Percentiles rank a stretch among this genome's conserved stretches.
Conservation (phyloP, 2,329 filamentous ascomycete species). For the Chaetomiaceae sp. region DNA sequence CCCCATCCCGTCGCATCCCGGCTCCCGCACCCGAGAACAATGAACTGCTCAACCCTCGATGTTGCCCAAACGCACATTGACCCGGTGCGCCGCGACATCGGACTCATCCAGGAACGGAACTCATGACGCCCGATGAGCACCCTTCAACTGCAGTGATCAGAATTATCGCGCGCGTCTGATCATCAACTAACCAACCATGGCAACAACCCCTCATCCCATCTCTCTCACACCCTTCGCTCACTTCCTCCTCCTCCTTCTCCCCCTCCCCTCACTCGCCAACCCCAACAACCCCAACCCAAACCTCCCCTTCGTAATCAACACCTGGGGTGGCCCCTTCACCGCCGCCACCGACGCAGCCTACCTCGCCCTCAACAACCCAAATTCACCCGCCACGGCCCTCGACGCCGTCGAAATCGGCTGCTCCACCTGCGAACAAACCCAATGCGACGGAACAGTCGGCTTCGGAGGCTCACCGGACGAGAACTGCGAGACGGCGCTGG, state of each 20-base stretch:
- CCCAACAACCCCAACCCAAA: conserved; percentile 31
- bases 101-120: no score
- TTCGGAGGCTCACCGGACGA: conserved; percentile 54
- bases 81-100: no score
- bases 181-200: background rate
- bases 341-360: conserved; percentile 50
- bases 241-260: background rate
- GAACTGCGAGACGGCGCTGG: conserved; percentile 53
- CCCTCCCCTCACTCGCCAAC: background rate
- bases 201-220: background rate
- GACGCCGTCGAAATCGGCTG: conserved; percentile 51
- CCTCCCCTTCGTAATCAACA: conserved; percentile 50
- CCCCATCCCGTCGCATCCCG: no score
- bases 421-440: conserved; percentile 46
- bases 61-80: no score
- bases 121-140: no score
- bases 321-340: conserved; percentile 50
- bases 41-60: no score
- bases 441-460: conserved; percentile 53
- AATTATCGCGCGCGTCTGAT: background rate
- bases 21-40: no score
- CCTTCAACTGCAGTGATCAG: no score
- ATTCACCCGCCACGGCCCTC: conserved; percentile 36
- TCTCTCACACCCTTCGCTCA: background rate
- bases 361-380: conserved; percentile 16